Conservation (phyloP, 176 grass and related monocot species). For the Carex kokanica region DNA sequence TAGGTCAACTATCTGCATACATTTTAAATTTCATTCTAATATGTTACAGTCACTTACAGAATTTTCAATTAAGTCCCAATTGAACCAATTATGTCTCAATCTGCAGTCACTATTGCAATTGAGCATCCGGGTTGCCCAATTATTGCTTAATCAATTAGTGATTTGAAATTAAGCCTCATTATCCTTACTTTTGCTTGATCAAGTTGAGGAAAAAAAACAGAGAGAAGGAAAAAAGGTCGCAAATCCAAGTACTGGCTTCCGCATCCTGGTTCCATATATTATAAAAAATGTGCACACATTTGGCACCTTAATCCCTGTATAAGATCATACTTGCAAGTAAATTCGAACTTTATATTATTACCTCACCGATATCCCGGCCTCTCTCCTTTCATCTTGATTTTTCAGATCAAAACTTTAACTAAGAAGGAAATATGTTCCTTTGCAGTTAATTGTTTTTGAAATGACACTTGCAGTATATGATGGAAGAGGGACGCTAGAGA, state of each 20-base stretch:
- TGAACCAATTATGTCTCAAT: not conserved
- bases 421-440: conserved; percentile 7
- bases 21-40: not conserved
- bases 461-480: conserved; percentile 65
- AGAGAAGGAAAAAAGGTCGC: not conserved
- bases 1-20: not conserved
- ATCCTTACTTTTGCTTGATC: not conserved
- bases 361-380: not conserved
- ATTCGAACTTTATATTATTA: not conserved
- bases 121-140: not conserved
- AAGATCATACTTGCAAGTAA: not conserved
- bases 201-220: not conserved
- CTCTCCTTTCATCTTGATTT: not conserved
- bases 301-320: not conserved
- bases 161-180: conserved; percentile 5
- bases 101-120: not conserved
- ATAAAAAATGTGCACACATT: not conserved
- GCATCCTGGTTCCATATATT: not conserved
- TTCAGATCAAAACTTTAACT: not conserved
- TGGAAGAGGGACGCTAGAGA: conserved; percentile 80
- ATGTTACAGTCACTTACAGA: not conserved
- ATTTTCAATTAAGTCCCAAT: not conserved
- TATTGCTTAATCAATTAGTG: conserved; percentile 5
- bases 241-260: not conserved
- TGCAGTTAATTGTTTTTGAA: conserved; percentile 34